These are phyloP conservation scores for Nicotiana tabacum DNA, from an alignment of 257 asterid species.

Conservation along the genomic window DNA sequence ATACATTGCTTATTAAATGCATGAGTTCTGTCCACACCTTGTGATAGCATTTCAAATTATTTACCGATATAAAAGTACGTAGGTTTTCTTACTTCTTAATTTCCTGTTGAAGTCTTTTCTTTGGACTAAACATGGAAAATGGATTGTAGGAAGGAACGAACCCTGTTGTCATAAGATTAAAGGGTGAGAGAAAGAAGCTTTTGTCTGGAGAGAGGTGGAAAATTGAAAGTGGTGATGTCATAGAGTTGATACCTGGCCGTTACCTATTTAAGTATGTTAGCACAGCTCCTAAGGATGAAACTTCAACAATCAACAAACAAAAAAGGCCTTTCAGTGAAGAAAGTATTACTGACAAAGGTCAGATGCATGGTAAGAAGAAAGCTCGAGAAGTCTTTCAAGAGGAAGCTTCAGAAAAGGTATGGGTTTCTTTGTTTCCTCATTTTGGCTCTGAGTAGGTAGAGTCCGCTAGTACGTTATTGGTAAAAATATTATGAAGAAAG, in stretches of 20 bases:
- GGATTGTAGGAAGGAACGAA: slow-evolving; percentile 73
- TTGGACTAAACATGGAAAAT: slow-evolving; percentile 16
- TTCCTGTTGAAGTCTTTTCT: neutral
- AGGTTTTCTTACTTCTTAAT: neutral
- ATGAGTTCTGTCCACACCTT: neutral
- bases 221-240: slow-evolving; percentile 55
- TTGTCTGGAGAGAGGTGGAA: slow-evolving; percentile 56
- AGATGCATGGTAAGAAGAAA: slow-evolving; percentile 41
- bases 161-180: slow-evolving; percentile 71
- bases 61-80: neutral
- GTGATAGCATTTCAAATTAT: neutral
- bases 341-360: slow-evolving; percentile 27
- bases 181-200: slow-evolving; percentile 62
- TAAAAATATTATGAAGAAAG: neutral
- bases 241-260: slow-evolving; percentile 88
- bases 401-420: slow-evolving; percentile 34
- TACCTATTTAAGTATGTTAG: slow-evolving; percentile 73
- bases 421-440: neutral
- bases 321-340: slow-evolving; percentile 55
- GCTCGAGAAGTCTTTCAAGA: slow-evolving; percentile 36
- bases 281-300: slow-evolving; percentile 21
- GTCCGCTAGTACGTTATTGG: neutral
- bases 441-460: neutral
- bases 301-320: slow-evolving; percentile 21
- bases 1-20: neutral